Percentiles rank a stretch among this genome's conserved stretches.
Evolutionary conservation across 768 basidiomycete genomes (phyloP).

Genomic region (Astraeus odoratus): DNA sequence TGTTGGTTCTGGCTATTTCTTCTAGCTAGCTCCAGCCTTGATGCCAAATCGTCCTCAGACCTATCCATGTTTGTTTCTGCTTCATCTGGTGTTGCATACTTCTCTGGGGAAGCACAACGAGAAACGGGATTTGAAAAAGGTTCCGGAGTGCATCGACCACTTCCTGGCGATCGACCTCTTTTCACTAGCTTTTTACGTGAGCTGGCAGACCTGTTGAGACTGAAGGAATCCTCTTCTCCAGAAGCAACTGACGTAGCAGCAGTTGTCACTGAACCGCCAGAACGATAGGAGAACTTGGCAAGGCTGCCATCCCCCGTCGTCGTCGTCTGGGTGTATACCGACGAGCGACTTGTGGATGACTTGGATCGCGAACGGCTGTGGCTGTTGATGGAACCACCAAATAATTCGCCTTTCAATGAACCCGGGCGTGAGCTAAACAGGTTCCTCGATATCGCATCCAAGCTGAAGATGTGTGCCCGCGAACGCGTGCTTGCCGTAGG

Average conservation of each 20-base stretch:
- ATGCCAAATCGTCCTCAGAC: constrained; percentile 70
- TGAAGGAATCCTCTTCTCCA: constrained; percentile 55
- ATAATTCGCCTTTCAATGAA: constrained; percentile 65
- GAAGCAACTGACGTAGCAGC: constrained; percentile 56
- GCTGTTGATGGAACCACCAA: constrained; percentile 63
- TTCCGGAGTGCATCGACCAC: constrained; percentile 29
- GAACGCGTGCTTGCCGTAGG: constrained; percentile 72
- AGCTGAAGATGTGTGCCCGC: constrained; percentile 75
- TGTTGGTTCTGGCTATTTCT: constrained; percentile 78
- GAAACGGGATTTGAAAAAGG: constrained; percentile 32
- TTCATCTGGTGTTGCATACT: constrained; percentile 32
- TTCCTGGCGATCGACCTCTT: constrained; percentile 39
- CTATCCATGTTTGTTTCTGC: constrained; percentile 43
- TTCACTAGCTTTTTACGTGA: constrained; percentile 42
- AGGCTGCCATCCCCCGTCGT: constrained; percentile 61
- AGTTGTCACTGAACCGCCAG: constrained; percentile 52
- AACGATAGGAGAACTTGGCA: constrained; percentile 66
- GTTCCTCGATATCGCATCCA: constrained; percentile 87
- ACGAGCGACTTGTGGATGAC: constrained; percentile 67
- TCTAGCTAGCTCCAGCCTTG: constrained; percentile 75
- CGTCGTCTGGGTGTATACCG: constrained; percentile 64
- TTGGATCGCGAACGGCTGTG: constrained; percentile 52
- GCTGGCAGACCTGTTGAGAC: constrained; percentile 36
- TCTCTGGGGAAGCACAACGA: constrained; percentile 39
- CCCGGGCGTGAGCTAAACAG: constrained; percentile 71